A percentile compares a stretch with the other conserved stretches of the same genome.
These are phyloP conservation scores for Phytophthora constricta DNA, from an alignment of 352 stramenopile species.

Conservation along the genomic window DNA sequence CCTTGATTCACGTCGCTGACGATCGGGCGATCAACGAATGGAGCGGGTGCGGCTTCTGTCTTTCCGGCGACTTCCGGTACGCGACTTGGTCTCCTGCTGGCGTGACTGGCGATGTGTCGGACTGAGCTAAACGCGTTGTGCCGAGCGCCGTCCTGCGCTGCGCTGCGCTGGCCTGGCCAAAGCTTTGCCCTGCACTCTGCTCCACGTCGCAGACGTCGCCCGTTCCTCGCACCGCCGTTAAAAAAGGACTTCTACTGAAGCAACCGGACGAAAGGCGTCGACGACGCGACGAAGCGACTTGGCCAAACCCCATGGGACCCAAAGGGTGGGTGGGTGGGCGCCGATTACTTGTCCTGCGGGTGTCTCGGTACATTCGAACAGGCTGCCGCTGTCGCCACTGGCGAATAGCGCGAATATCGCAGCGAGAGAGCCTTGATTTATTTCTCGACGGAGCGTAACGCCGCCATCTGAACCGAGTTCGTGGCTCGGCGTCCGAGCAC, in stretches of 20 bases:
- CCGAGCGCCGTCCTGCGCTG: no score
- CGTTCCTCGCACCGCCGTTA: not conserved
- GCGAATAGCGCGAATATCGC: no score
- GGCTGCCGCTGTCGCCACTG: no score
- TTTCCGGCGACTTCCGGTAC: conserved; percentile 28
- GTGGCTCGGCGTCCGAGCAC: not conserved
- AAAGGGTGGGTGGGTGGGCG: no score
- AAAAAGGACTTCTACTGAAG: not conserved
- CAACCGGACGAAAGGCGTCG: not conserved
- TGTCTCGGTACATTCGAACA: no score
- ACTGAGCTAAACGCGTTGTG: no score
- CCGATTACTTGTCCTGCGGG: no score
- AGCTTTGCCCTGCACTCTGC: no score
- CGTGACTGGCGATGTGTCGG: not conserved
- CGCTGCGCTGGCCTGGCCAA: not conserved
- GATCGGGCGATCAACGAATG: not conserved
- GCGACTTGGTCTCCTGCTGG: conserved; percentile 2
- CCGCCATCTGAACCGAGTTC: not conserved
- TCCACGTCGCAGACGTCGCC: not conserved
- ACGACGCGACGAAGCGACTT: conserved; percentile 1
- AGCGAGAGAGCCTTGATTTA: not conserved
- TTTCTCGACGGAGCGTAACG: not conserved
- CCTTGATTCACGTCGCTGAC: conserved; percentile 17
- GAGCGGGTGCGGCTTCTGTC: conserved; percentile 17
- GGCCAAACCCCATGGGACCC: no score